Percentiles rank a stretch among this genome's conserved stretches.
These are phyloP conservation scores for Botrytis fabae DNA, from an alignment of 2,329 filamentous ascomycete species.

Conservation along the genomic window DNA sequence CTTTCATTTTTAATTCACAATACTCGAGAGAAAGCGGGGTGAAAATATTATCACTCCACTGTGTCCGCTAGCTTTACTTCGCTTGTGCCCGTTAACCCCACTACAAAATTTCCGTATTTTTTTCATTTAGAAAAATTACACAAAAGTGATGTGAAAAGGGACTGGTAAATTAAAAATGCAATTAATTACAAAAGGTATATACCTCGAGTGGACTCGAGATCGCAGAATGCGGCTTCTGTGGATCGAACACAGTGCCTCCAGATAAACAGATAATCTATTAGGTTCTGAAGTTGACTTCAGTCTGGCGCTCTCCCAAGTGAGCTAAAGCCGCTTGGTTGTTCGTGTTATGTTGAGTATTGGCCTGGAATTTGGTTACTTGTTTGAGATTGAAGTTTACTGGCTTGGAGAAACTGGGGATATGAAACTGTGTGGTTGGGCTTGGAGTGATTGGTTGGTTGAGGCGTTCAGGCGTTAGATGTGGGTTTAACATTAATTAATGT, in stretches of 20 bases:
- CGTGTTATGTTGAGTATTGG: background rate
- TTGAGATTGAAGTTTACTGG: too few relatives aligned
- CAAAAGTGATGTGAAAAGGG: background rate
- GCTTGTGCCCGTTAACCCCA: background rate
- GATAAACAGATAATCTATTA: slow-evolving; percentile 19
- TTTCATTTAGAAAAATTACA: background rate
- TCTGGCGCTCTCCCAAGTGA: slow-evolving; percentile 25
- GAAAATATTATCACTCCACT: background rate
- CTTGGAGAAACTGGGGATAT: background rate
- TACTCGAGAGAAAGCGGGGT: background rate
- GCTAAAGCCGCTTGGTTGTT: slow-evolving; percentile 23
- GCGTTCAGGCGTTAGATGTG: background rate
- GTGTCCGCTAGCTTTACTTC: background rate
- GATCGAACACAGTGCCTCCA: slow-evolving; percentile 24
- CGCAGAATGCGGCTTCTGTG: slow-evolving; percentile 24
- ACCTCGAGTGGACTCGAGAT: slow-evolving; percentile 9
- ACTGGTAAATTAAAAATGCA: too few relatives aligned
- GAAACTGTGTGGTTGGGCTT: background rate
- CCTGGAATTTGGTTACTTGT: background rate
- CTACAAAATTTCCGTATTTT: background rate
- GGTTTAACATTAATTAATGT: background rate
- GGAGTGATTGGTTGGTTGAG: background rate
- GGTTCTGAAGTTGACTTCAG: slow-evolving; percentile 18
- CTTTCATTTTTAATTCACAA: background rate
- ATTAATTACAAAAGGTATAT: background rate